Evolutionary conservation across 2,329 filamentous ascomycete species (phyloP).

Genomic region (Aspergillus phoenicis): DNA sequence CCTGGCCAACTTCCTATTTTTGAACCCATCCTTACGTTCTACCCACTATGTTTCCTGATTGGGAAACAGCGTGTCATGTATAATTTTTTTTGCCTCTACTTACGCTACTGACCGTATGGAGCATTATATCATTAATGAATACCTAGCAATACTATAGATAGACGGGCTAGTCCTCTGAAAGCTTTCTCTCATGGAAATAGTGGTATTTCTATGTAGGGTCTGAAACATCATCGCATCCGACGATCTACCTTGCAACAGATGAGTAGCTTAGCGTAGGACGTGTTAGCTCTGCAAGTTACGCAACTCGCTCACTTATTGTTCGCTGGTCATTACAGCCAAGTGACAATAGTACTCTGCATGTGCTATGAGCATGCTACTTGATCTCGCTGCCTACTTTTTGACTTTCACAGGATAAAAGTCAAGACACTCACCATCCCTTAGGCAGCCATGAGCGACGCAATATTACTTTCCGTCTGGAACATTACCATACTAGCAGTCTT

Average conservation of each 20-base stretch:
- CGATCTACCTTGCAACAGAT: neutral
- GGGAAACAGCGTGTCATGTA: neutral
- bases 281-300: neutral
- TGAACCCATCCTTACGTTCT: neutral
- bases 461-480: neutral
- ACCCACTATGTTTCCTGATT: neutral
- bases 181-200: too few species aligned
- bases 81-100: neutral
- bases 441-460: neutral
- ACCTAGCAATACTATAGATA: neutral
- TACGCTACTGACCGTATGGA: conserved; percentile 12
- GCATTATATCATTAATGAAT: neutral
- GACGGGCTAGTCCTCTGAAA: too few species aligned
- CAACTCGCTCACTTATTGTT: neutral
- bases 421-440: neutral
- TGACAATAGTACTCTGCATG: neutral
- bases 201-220: too few species aligned
- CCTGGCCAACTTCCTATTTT: neutral
- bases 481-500: neutral
- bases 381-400: neutral
- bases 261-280: too few species aligned
- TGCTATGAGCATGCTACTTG: neutral
- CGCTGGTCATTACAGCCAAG: neutral
- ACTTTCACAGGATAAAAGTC: neutral
- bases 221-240: neutral